Conservation (phyloP, 2,329 filamentous ascomycete species). For the Trichoderma harzianum region DNA sequence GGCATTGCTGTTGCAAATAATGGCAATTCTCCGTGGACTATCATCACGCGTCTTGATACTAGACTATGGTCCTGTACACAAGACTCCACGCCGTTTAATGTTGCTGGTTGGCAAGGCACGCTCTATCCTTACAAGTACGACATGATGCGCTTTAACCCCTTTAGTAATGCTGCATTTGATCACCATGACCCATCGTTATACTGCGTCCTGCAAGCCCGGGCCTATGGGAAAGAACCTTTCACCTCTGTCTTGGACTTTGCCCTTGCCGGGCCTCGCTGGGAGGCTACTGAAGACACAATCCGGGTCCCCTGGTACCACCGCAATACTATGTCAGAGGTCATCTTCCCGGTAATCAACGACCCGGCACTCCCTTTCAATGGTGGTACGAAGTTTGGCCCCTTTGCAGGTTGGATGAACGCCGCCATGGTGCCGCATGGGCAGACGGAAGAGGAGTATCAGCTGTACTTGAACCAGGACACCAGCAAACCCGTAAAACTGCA, state of each 20-base stretch:
- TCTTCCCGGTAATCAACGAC: background rate
- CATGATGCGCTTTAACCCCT: background rate
- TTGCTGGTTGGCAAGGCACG: background rate
- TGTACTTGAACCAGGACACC: background rate
- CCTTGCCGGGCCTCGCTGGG: background rate
- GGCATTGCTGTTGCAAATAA: background rate
- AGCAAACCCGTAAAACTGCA: background rate
- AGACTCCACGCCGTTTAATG: background rate
- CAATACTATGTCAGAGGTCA: background rate
- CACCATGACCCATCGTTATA: background rate
- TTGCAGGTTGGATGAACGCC: background rate
- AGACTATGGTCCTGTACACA: background rate
- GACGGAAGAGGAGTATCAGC: background rate
- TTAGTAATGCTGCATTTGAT: background rate
- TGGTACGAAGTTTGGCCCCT: background rate
- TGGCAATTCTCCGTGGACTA: background rate
- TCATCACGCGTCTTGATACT: background rate
- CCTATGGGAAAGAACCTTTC: background rate
- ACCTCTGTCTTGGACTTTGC: background rate
- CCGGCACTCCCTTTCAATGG: background rate
- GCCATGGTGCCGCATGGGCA: background rate
- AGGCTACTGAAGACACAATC: background rate
- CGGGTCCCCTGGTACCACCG: background rate
- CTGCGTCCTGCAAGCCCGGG: background rate
- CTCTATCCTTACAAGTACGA: background rate